These are phyloP conservation scores for Fusarium irregulare DNA, from an alignment of 2,329 filamentous ascomycete genomes.

Conservation along the genomic window DNA sequence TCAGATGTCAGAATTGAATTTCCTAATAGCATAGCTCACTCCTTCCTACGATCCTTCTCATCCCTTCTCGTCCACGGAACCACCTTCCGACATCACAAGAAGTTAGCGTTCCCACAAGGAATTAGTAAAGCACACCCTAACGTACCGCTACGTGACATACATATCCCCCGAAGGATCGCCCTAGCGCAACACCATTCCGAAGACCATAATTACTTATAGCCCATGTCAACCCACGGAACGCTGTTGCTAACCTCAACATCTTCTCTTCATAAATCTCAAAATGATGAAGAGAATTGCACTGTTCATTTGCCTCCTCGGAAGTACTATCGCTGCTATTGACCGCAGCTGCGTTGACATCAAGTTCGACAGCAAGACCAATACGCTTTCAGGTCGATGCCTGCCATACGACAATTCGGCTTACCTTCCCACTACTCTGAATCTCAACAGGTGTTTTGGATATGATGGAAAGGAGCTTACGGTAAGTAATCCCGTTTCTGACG, in stretches of 20 bases:
- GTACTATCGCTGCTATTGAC: neutral
- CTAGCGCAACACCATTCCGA: neutral
- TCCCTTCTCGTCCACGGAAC: neutral
- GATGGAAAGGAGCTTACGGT: neutral
- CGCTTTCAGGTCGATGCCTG: neutral
- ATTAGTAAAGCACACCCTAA: neutral
- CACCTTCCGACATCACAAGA: neutral
- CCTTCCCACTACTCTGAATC: neutral
- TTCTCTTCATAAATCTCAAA: fast-evolving
- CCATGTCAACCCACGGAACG: fast-evolving
- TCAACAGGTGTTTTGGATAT: constrained; percentile 17
- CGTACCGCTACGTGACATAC: neutral
- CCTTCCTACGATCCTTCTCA: neutral
- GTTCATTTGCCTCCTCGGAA: neutral
- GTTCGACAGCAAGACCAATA: neutral
- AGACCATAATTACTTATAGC: neutral
- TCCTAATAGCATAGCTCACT: too few relatives aligned
- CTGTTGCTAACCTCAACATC: fast-evolving
- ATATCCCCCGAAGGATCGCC: neutral
- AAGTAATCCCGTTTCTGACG: fast-evolving
- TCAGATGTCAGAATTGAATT: too few relatives aligned
- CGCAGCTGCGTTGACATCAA: constrained; percentile 4
- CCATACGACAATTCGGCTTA: constrained; percentile 13
- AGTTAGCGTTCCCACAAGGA: neutral
- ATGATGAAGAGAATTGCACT: neutral